phyloP scores from a whole-genome alignment of 305 asterid genomes.

The Nicotiana rustica region DNA sequence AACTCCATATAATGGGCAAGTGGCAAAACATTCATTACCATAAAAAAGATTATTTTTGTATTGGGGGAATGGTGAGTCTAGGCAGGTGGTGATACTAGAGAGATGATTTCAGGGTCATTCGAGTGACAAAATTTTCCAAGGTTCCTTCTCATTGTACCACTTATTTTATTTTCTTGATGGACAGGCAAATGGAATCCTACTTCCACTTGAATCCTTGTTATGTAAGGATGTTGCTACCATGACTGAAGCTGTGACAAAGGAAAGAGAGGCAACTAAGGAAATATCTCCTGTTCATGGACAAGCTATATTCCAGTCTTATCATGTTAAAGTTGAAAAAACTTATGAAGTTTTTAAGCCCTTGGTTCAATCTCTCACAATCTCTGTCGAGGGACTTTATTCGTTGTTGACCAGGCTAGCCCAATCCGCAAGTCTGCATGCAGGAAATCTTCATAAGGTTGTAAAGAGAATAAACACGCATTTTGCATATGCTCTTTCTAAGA shows the following conservation, averaged over 20 bases:
- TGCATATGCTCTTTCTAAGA: constrained; percentile 31
- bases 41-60: constrained; percentile 16
- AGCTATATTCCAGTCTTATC: constrained; percentile 93
- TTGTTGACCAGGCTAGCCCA: constrained; percentile 84
- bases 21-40: constrained; percentile 6
- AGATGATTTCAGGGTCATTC: constrained; percentile 32
- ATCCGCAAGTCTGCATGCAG: constrained; percentile 98
- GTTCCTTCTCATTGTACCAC: constrained; percentile 34
- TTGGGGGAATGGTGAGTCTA: constrained; percentile 6
- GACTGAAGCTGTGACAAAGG: constrained; percentile 84
- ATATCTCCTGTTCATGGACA: constrained; percentile 97
- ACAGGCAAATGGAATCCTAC: constrained; percentile 86
- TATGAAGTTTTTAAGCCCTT: constrained; percentile 79
- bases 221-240: constrained; percentile 88
- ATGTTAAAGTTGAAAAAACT: constrained; percentile 73
- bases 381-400: constrained; percentile 86
- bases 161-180: constrained; percentile 46
- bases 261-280: constrained; percentile 72
- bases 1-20: constrained; percentile 15
- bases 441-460: constrained; percentile 96
- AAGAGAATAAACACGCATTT: constrained; percentile 37
- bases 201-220: constrained; percentile 90
- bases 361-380: constrained; percentile 75
- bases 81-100: constrained; percentile 24
- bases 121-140: constrained; percentile 1